These are phyloP conservation scores for Xylariomycetidae sp. DNA, from an alignment of 2,329 filamentous ascomycete genomes.

Conservation along the genomic window DNA sequence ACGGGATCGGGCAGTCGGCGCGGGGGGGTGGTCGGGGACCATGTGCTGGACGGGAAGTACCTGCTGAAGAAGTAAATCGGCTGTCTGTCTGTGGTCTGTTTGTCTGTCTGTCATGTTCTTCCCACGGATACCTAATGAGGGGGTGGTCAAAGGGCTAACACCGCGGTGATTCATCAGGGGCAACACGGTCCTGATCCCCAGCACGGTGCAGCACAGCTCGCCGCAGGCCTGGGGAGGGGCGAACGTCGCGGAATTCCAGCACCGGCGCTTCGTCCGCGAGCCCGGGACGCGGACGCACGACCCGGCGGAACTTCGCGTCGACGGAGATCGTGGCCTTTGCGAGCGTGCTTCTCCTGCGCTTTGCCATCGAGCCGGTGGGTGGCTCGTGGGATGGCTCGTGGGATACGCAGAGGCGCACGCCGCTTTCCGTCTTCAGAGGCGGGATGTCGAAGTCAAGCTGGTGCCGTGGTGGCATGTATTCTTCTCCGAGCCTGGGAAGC, in stretches of 20 bases:
- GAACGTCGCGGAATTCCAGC: slow-evolving; percentile 3
- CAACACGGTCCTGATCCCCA: slow-evolving; percentile 5
- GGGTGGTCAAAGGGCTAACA: too few relatives aligned
- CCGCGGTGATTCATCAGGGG: too few relatives aligned
- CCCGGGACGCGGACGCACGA: slow-evolving; percentile 2
- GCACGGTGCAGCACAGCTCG: slow-evolving; percentile 5
- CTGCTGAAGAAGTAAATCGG: background rate
- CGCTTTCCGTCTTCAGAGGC: too few relatives aligned
- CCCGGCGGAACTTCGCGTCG: slow-evolving; percentile 6
- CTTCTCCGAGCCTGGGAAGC: too few relatives aligned
- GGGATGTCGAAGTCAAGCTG: too few relatives aligned
- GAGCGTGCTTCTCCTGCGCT: slow-evolving; percentile 3
- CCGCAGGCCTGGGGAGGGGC: slow-evolving; percentile 3
- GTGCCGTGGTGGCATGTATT: too few relatives aligned
- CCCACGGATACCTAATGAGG: too few relatives aligned
- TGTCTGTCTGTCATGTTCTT: too few relatives aligned
- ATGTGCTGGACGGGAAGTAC: background rate
- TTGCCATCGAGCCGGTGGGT: slow-evolving; percentile 1
- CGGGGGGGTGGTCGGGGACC: background rate
- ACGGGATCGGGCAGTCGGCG: slow-evolving; percentile 3
- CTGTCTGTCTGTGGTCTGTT: too few relatives aligned
- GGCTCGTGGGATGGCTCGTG: too few relatives aligned
- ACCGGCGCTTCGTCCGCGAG: slow-evolving; percentile 3
- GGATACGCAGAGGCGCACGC: too few relatives aligned
- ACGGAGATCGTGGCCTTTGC: slow-evolving; percentile 9